Conservation (phyloP, 129 eudicot species). For the Helianthus tuberosus region DNA sequence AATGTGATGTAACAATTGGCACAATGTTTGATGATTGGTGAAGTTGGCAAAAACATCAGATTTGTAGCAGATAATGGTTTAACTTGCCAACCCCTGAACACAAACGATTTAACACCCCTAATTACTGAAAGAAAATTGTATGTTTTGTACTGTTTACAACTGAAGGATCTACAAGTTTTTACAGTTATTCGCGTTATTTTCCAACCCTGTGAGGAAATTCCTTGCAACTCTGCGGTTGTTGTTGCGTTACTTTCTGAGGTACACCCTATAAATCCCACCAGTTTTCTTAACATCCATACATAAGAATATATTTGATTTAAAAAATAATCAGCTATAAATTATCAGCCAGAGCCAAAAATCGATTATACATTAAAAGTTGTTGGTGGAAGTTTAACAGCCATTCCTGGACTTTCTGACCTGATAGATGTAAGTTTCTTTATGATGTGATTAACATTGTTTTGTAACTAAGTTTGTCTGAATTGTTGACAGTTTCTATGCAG, state of each 20-base stretch:
- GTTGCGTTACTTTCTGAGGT: constrained; percentile 95
- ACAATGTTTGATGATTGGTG: no score
- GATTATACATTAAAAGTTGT: constrained; percentile 90
- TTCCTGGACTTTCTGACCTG: constrained; percentile 93
- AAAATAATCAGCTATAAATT: background rate
- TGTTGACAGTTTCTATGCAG: no score
- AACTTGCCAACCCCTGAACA: no score
- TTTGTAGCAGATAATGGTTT: no score
- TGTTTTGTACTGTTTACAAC: constrained; percentile 49
- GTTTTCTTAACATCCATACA: no score
- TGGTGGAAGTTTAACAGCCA: constrained; percentile 94
- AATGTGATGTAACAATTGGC: no score
- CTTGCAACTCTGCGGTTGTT: constrained; percentile 97
- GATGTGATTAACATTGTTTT: constrained; percentile 1
- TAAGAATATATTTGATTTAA: no score
- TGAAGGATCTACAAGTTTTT: constrained; percentile 87
- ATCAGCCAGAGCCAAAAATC: constrained; percentile 90
- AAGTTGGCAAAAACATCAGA: no score
- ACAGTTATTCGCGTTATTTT: constrained; percentile 88
- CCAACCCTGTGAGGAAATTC: constrained; percentile 88
- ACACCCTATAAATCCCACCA: background rate
- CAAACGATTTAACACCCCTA: no score
- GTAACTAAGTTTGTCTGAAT: background rate
- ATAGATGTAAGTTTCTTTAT: constrained; percentile 70
- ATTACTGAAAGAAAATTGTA: background rate